Evolutionary conservation across 23 red algal species (phyloP).

Genomic region (Agarophyton chilense): DNA sequence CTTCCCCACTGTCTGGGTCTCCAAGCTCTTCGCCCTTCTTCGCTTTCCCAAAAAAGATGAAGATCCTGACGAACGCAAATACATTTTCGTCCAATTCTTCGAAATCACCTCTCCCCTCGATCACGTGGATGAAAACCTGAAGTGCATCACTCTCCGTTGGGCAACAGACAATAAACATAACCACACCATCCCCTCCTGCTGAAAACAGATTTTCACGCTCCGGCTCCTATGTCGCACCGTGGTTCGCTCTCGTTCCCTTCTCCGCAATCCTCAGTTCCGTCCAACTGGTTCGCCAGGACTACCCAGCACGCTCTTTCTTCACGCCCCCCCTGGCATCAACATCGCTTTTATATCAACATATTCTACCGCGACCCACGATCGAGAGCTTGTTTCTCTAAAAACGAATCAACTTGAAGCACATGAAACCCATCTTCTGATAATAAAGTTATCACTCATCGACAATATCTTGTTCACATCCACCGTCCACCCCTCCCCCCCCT

Average conservation of each 20-base stretch:
- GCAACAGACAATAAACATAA: background rate
- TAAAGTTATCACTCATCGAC: no score
- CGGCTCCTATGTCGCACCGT: background rate
- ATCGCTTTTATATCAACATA: background rate
- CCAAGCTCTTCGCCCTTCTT: background rate
- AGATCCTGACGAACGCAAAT: no score
- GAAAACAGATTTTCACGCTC: background rate
- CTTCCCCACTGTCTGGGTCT: background rate
- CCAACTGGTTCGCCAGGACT: constrained; percentile 3
- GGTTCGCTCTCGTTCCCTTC: constrained; percentile 7
- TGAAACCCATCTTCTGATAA: no score
- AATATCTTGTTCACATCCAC: background rate
- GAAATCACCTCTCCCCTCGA: background rate
- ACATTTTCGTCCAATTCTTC: constrained; percentile 7
- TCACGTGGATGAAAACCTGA: constrained; percentile 6
- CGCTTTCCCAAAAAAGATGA: background rate
- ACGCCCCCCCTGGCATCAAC: background rate
- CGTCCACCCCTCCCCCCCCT: background rate
- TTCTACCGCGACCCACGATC: constrained; percentile 10
- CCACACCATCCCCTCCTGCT: background rate
- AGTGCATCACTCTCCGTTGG: constrained; percentile 9
- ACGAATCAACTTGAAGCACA: background rate
- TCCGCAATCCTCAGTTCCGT: background rate
- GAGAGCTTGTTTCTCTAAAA: background rate
- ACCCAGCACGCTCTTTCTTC: background rate